Base-by-base conservation (phyloP, 805 yeast genomes). In the Tetrapisispora arboricola region DNA sequence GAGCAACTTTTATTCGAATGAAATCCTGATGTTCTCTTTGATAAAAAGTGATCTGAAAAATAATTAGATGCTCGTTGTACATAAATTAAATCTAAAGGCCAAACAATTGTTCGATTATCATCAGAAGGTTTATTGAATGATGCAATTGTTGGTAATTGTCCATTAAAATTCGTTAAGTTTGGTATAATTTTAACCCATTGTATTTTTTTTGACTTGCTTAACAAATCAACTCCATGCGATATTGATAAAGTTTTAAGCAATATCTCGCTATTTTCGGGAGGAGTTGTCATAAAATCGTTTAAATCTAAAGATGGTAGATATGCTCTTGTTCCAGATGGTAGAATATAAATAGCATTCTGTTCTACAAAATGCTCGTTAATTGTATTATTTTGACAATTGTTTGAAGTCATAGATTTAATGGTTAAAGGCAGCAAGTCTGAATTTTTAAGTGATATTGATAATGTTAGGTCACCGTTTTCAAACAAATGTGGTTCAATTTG, bases 21-120 rank as follows among this genome's bases (percentile, higher is more conserved):
- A 12, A 16, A 6, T 16, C 16, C 18, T 6, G 37, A 24, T 4
- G 21, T 8, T 18, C 7, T 3, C 25, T 26, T 13, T 6, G 5
- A 46, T 46, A 11, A 42, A 35, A 15, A 5, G 17, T 5, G 8
- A 24, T 34, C 19, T 16, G 22, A n/a, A 11, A 9, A 10, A 9
- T 22, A 16, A 17, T 34, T 34, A 17, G 19, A 25, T 17, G 51
- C 47, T 41, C 69, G 63, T 52, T 83, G 92, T 4, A 75, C 64
- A 42, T 74, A 65, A 50, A 88, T 80, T 17, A 83, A 61, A 35
- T 72, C 74, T 50, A 80, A 61, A 0, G 94, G 94, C 94, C 94
- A 84, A 33, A 76, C 59, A 2, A 83, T 72, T 41, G 67, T 75
- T 50, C 78, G 78, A 21, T 66, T 67, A 47, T 72, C 73, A 24